Conservation (phyloP, 169 alveolate species). For the Toxoplasma gondii region DNA sequence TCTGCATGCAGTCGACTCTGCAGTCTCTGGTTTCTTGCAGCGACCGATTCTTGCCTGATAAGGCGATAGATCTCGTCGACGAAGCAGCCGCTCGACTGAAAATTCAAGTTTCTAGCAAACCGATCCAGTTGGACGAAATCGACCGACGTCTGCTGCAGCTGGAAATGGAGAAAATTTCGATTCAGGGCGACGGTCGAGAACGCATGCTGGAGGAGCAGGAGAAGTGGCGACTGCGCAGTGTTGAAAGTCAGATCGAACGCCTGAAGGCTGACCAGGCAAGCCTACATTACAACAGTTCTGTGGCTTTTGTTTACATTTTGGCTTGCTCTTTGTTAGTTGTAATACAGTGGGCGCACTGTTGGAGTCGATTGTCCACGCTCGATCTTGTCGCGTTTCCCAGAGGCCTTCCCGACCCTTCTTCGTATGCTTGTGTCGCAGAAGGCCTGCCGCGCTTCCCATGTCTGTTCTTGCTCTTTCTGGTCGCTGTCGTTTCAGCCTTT, state of each 20-base stretch:
- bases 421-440: too few relatives aligned
- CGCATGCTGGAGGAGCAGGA: slow-evolving; percentile 54
- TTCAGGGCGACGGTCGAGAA: slow-evolving; percentile 70
- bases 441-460: too few relatives aligned
- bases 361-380: neutral
- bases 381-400: neutral
- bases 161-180: slow-evolving; percentile 86
- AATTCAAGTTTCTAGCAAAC: slow-evolving; percentile 83
- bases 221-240: slow-evolving; percentile 42
- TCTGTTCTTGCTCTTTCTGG: too few relatives aligned
- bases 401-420: neutral
- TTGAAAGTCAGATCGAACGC: slow-evolving; percentile 57
- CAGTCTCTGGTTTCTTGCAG: slow-evolving; percentile 21
- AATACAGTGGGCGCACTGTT: neutral
- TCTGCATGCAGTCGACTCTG: too few relatives aligned
- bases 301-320: too few relatives aligned
- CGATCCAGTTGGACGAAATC: slow-evolving; percentile 81
- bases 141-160: slow-evolving; percentile 83
- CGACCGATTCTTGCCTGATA: slow-evolving; percentile 83
- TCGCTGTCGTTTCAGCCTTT: too few relatives aligned
- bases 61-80: slow-evolving; percentile 86
- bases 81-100: slow-evolving; percentile 88
- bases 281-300: neutral
- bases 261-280: slow-evolving; percentile 59
- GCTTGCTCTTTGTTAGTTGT: too few relatives aligned